Evolutionary conservation across 257 asterid genomes (phyloP), one percentile per base, ranked within the genome.

Genomic region (Anisodus tanguticus): DNA sequence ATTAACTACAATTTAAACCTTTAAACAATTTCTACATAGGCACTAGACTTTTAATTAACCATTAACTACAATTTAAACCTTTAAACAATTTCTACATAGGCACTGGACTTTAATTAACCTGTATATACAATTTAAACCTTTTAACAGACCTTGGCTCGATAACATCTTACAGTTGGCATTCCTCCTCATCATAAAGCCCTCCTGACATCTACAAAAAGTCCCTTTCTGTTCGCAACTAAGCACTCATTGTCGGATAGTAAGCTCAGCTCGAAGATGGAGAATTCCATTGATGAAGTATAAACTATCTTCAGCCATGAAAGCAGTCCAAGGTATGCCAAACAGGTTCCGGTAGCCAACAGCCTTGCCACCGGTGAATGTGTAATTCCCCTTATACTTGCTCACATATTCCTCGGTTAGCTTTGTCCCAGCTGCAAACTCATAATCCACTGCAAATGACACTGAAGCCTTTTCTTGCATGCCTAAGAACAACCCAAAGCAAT

Each of bases 241-340:
- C 64, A 74, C 35, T 5, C 6, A 47, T 5, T 49, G 49, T 74
- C 82, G 82, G 82, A 82, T 68, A 22, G 80, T 82, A 5, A 82
- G 80, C 85, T 67, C 85, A 35, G 85, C 80, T 49, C 78, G 72
- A 68, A 82, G 85, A 82, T 82, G 78, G 41, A 82, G 85, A 49
- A 67, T 37, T 37, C 67, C 85, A 51, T 82, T 67, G 6, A 82
- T 82, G 69, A 82, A 82, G 78, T 47, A 82, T 66, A 22, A 19
- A 59, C 79, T 62, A 54, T 51, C 80, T 2, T 82, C 85, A 15
- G 64, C 85, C n/a, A 82, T 57, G 8, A 82, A 82, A 2, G 72
- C 66, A 82, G 51, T 47, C 85, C 85, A 82, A 15, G 79, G 74
- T 37, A 66, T 53, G 9, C 85, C 85, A 67, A 68, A 68, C 37